Base-by-base conservation (phyloP, 805 yeast genomes). In the Kodamaea kaohsiungensis region DNA sequence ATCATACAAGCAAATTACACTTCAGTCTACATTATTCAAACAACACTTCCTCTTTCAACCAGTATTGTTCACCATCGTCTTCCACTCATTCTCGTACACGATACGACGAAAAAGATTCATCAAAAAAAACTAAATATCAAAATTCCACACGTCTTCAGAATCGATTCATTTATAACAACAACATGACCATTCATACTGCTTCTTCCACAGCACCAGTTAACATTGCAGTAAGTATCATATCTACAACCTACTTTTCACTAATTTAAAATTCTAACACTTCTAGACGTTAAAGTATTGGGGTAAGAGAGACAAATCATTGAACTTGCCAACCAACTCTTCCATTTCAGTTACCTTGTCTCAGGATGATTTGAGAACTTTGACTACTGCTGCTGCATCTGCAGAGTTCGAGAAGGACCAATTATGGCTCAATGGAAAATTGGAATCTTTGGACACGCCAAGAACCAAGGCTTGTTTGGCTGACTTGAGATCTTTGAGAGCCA, bases 201-300 rank as follows among this genome's bases (percentile, higher is more conserved):
- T 85, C 97, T 3, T 86, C 89, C 48, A 91, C 98, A 43, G 98
- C 99, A 2, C 99, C 99, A 13, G 99, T 93, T 52, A 93, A 93
- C 71, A 93, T 93, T 71, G 99, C 99, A 17, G 55, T 58, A 49
- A 12, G 57, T 54, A 37, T 18, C 12, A 30, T 5, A 30, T 10
- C 35, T 12, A 8, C 13, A 5, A 5, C 13, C 13, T 18, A 7
- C 4, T 42, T 35, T 22, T 30, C n/a, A 12, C 12, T 35, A 9
- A 40, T 7, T 18, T 40, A 39, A 10, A 17, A n/a, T 49, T 50
- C 59, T 57, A 58, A 60, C 45, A 12, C 61, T 48, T 8, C 2
- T 37, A 86, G 85, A 95, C 98, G 40, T 80, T 95, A 60, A 95
- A 95, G 75, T 95, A 95, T 77, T 95, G 99, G 99, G 99, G 99